Percentiles rank a stretch among this genome's conserved stretches.
Evolutionary conservation across 805 yeast species (phyloP).

Genomic region (Wickerhamomyces mucosus): DNA sequence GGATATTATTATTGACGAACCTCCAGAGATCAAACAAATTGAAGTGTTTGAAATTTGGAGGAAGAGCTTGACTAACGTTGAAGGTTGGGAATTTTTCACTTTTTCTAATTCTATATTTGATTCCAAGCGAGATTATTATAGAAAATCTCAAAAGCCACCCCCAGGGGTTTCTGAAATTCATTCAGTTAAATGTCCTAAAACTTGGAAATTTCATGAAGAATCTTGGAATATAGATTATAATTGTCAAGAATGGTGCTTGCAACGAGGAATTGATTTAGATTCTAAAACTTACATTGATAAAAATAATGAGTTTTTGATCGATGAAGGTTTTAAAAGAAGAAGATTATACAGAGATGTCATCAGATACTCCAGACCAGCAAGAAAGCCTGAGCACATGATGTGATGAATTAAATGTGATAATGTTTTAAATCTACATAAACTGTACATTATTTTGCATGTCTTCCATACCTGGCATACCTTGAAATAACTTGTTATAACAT

Average conservation of each 20-base stretch:
- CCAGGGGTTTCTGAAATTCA: conserved; percentile 47
- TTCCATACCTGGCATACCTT: conserved; percentile 35
- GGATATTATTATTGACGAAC: conserved; percentile 62
- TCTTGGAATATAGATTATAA: conserved; percentile 58
- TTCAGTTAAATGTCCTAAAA: conserved; percentile 55
- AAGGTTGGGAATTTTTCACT: conserved; percentile 51
- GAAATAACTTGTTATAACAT: conserved; percentile 44
- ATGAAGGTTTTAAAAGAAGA: conserved; percentile 46
- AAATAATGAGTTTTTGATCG: conserved; percentile 44
- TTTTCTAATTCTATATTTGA: conserved; percentile 46
- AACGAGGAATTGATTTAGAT: conserved; percentile 27
- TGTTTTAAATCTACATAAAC: no score
- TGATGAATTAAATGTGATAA: conserved; percentile 2
- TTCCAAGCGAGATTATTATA: conserved; percentile 33
- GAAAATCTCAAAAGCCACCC: conserved; percentile 49
- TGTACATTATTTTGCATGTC: no score
- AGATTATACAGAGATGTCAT: conserved; percentile 44
- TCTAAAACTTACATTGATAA: conserved; percentile 21
- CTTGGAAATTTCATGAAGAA: conserved; percentile 63
- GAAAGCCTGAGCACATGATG: conserved; percentile 19
- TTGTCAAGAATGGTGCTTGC: conserved; percentile 42
- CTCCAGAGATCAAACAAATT: conserved; percentile 50
- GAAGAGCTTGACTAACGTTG: conserved; percentile 44
- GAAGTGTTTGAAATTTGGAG: conserved; percentile 73
- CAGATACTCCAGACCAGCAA: conserved; percentile 33